Base-by-base conservation (phyloP, 257 asterid species). In the Paraleonurus japonicus region DNA sequence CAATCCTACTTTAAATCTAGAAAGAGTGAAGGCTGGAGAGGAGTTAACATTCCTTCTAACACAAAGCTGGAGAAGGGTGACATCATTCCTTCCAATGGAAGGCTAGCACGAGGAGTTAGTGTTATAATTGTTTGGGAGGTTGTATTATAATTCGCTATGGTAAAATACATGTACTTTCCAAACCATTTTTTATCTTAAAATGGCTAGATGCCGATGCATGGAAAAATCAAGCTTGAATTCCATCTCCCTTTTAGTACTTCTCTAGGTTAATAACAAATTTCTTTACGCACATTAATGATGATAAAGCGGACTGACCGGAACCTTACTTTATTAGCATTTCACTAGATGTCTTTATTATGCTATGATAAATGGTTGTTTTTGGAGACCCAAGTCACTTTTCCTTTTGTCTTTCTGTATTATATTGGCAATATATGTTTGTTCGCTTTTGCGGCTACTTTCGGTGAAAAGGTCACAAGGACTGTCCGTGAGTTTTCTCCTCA, bases 401-500 rank as follows among this genome's bases (percentile, higher is more conserved):
- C 3, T 43, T 54, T 55, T 51, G 19, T 45, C 19, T 45, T 45
- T 68, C 57, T 39, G 61, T 72, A 43, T 81, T 58, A 51, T 70
- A 61, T 72, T 43, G 39, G n/a, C n/a, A n/a, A n/a, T n/a, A n/a
- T n/a, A n/a, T n/a, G n/a, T n/a, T n/a, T n/a, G n/a, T n/a, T n/a
- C 81, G 90, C 96, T 79, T 92, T 92, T 82, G 98, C 96, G 78
- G 96, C 89, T 69, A 85, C 96, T 65, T 92, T 88, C 80, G 88
- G 82, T 82, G 98, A 92, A 81, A 92, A 90, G 79, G 89, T 87
- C 65, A 86, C 96, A 9, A 89, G 96, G 84, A 88, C 88, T 55
- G 88, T 90, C 65, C 72, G 98, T 68, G 94, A 89, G 84, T 82
- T 92, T 81, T 92, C 98, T 81, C 98, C 98, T 11, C 98, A 92